Evolutionary conservation across 345 rosid species (phyloP).

Genomic region (Pugionium dolabratum): DNA sequence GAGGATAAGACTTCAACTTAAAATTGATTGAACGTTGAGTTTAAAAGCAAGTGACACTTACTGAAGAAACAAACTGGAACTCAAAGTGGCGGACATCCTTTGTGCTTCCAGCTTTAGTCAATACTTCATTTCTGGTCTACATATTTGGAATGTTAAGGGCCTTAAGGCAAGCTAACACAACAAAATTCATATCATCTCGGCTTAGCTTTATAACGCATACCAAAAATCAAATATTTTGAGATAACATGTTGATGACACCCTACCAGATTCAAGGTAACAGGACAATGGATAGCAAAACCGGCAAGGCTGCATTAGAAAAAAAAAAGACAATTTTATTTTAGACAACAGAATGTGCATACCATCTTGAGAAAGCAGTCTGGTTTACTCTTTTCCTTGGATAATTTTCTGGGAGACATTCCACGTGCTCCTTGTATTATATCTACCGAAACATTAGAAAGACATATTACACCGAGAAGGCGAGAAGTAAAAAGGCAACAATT

Average conservation of each 20-base stretch:
- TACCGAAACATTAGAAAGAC: conserved; percentile 39
- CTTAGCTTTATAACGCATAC: conserved; percentile 2
- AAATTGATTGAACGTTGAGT: conserved; percentile 1
- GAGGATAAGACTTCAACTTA: conserved; percentile 6
- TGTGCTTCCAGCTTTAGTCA: conserved; percentile 60
- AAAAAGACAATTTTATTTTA: background rate
- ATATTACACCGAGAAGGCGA: background rate
- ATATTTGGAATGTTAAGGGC: conserved; percentile 20
- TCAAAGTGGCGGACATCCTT: conserved; percentile 94
- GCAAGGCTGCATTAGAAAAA: background rate
- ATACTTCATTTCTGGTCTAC: conserved; percentile 59
- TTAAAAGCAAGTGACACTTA: conserved; percentile 45
- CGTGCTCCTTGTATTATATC: conserved; percentile 63
- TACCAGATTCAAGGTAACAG: conserved; percentile 12
- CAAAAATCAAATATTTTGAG: background rate
- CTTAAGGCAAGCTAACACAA: conserved; percentile 7
- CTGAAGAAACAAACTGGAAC: conserved; percentile 72
- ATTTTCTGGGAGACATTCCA: conserved; percentile 69
- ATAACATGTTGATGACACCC: conserved; percentile 11
- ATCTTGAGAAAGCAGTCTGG: conserved; percentile 85
- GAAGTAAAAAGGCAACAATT: no score
- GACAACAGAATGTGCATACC: conserved; percentile 48
- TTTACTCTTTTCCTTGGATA: conserved; percentile 50
- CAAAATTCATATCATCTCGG: background rate
- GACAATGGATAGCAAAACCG: conserved; percentile 7